Evolutionary conservation across 2,329 filamentous ascomycete genomes (phyloP).

Genomic region (Fusarium oligoseptatum): DNA sequence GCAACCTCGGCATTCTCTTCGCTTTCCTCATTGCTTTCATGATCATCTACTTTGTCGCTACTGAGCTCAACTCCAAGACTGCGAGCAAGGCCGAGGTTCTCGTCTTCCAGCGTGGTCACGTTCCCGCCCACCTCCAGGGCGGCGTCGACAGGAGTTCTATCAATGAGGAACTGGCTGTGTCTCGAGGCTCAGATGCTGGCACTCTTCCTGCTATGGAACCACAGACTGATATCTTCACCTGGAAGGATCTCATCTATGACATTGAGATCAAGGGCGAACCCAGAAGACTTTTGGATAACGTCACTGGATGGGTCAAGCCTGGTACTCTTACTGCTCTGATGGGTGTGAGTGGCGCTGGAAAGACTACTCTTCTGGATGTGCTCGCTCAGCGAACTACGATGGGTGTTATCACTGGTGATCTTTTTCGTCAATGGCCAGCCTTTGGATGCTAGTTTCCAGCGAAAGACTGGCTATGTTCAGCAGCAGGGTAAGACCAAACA

Average conservation of each 20-base stretch:
- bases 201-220: neutral
- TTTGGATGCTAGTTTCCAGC: constrained; percentile 69
- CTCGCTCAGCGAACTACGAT: constrained; percentile 66
- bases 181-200: neutral
- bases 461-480: constrained; percentile 76
- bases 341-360: constrained; percentile 67
- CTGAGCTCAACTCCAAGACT: neutral
- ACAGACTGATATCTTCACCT: neutral
- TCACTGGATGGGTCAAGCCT: constrained; percentile 91
- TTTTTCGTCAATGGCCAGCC: constrained; percentile 74
- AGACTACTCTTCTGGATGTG: constrained; percentile 59
- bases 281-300: constrained; percentile 80
- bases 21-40: neutral
- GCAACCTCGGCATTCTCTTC: constrained; percentile 43
- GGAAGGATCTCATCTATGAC: constrained; percentile 69
- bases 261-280: constrained; percentile 79
- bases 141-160: neutral
- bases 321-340: constrained; percentile 86
- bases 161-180: neutral
- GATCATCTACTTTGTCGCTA: neutral
- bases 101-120: neutral
- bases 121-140: neutral
- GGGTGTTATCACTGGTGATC: constrained; percentile 74
- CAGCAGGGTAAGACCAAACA: constrained; percentile 64
- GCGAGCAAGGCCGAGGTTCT: neutral